These are phyloP conservation scores for Yamadazyma kanchanaburiensis DNA, from an alignment of 1,139 yeast genomes.

Conservation along the genomic window DNA sequence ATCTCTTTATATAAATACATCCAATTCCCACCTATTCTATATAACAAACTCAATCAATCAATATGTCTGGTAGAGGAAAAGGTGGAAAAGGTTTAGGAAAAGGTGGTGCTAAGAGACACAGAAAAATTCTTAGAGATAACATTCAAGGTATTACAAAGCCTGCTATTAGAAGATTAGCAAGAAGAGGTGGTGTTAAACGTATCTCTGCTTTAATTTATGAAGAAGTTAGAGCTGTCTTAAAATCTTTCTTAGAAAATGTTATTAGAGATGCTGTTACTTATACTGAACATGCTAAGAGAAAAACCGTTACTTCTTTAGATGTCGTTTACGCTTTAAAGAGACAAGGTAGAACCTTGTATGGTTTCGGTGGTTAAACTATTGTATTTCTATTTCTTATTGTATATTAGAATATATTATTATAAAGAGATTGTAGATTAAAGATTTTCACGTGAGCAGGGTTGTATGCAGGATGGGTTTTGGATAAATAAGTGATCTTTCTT, in stretches of 20 bases:
- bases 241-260: slow-evolving; percentile 93
- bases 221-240: slow-evolving; percentile 96
- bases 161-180: slow-evolving; percentile 99
- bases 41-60: slow-evolving; percentile 22
- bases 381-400: slow-evolving; percentile 15
- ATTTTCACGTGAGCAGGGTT: no score
- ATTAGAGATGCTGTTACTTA: slow-evolving; percentile 99
- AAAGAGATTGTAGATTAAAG: no score
- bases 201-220: slow-evolving; percentile 97
- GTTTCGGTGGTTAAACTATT: slow-evolving; percentile 91
- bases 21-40: no score
- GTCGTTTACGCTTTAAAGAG: slow-evolving; percentile 51
- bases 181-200: slow-evolving; percentile 99
- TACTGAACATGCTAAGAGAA: slow-evolving; percentile 99
- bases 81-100: slow-evolving; percentile 99
- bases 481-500: no score
- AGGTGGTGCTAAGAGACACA: slow-evolving; percentile 99
- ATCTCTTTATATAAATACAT: no score
- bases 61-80: slow-evolving; percentile 99
- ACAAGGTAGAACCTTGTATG: slow-evolving; percentile 99
- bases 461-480: no score
- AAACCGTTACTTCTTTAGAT: slow-evolving; percentile 51
- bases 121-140: slow-evolving; percentile 99
- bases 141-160: slow-evolving; percentile 99
- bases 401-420: no score